These are phyloP conservation scores for Anthracocystis setariae DNA, from an alignment of 1,284 basidiomycete species.

Conservation along the genomic window DNA sequence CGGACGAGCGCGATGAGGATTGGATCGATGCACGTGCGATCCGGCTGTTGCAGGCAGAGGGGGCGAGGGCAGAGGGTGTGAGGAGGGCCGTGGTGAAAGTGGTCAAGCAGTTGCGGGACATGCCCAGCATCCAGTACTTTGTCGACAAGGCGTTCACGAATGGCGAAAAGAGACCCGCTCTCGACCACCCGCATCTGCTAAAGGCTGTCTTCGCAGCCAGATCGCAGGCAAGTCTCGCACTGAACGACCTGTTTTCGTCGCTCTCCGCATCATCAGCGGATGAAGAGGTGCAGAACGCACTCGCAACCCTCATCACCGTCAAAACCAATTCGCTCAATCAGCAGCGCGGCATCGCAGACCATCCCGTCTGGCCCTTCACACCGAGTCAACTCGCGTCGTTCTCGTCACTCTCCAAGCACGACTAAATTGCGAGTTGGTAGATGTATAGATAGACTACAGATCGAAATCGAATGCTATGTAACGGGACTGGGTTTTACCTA, in stretches of 20 bases:
- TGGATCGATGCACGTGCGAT: constrained; percentile 8
- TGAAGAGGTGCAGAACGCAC: constrained; percentile 1
- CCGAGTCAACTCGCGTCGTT: not conserved
- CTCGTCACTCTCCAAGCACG: too few relatives aligned
- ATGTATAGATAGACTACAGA: not conserved
- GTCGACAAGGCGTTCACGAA: constrained; percentile 23
- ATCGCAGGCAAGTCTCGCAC: constrained; percentile 7
- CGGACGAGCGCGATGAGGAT: not conserved
- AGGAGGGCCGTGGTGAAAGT: constrained; percentile 9
- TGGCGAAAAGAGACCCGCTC: constrained; percentile 3
- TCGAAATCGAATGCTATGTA: too few relatives aligned
- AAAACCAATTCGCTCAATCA: constrained; percentile 13
- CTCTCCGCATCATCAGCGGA: too few relatives aligned
- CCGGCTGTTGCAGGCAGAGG: not conserved
- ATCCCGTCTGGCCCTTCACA: constrained; percentile 19
- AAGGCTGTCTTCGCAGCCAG: constrained; percentile 18
- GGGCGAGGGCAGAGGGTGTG: not conserved
- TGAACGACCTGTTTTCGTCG: too few relatives aligned
- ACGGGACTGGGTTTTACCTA: too few relatives aligned
- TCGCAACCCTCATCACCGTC: constrained; percentile 3
- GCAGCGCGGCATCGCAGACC: too few relatives aligned
- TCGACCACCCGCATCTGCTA: constrained; percentile 9
- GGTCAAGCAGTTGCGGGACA: constrained; percentile 7
- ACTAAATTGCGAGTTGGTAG: too few relatives aligned
- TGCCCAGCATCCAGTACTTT: constrained; percentile 44